Conservation (phyloP, 768 basidiomycete species). For the Termitomyces sp. region DNA sequence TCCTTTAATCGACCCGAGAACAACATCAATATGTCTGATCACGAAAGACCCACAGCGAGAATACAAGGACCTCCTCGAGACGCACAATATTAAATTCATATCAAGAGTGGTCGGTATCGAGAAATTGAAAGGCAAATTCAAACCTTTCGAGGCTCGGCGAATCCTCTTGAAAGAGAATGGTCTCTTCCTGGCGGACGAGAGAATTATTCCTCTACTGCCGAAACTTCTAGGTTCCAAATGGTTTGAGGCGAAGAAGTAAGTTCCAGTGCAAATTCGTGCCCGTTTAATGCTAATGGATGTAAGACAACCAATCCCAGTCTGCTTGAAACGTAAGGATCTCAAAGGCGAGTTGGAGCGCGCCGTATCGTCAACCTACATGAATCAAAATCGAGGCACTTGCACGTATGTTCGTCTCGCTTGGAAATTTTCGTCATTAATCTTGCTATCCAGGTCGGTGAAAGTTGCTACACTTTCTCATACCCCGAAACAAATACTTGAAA, state of each 20-base stretch:
- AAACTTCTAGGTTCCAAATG: slow-evolving; percentile 84
- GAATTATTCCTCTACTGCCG: slow-evolving; percentile 84
- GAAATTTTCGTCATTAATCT: background rate
- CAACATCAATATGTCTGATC: slow-evolving; percentile 81
- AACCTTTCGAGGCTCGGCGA: slow-evolving; percentile 78
- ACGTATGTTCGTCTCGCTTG: slow-evolving; percentile 54
- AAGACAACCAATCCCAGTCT: slow-evolving; percentile 96
- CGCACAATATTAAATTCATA: slow-evolving; percentile 82
- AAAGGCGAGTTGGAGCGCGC: slow-evolving; percentile 92
- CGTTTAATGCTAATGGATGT: slow-evolving; percentile 6
- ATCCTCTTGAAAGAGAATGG: slow-evolving; percentile 85
- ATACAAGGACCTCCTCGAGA: slow-evolving; percentile 90
- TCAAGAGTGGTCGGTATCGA: slow-evolving; percentile 85
- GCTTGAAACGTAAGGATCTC: slow-evolving; percentile 80
- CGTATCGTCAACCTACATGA: slow-evolving; percentile 92
- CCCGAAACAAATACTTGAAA: slow-evolving; percentile 70
- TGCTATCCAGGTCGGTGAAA: slow-evolving; percentile 67
- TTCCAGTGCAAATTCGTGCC: background rate
- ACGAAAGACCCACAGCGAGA: slow-evolving; percentile 94
- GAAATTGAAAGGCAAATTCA: slow-evolving; percentile 94
- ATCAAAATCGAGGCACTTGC: slow-evolving; percentile 91
- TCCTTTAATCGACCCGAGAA: slow-evolving; percentile 81
- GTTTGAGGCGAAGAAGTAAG: slow-evolving; percentile 95
- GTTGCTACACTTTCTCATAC: slow-evolving; percentile 72
- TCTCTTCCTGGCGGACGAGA: slow-evolving; percentile 90